Evolutionary conservation across 257 asterid species (phyloP), one percentile per base, ranked within the genome.

Genomic region (Pogostemon cablin): DNA sequence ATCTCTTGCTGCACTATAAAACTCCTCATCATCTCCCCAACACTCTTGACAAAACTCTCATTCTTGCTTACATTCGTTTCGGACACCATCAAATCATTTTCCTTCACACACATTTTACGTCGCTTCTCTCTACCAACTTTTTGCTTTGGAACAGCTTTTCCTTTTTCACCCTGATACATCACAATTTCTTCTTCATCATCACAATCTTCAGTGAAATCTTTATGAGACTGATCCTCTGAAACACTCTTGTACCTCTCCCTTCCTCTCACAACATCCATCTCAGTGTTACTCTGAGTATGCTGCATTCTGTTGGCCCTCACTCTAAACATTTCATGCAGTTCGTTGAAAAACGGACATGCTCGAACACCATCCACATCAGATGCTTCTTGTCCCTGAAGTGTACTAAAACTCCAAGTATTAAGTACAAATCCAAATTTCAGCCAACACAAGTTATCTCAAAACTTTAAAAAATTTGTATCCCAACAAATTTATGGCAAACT

Each of bases 1-100:
- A 11, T 76, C 80, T 82, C 82, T 56, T 91, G 97, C 81, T 89
- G 92, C 62, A 42, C 75, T 42, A 80, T 65, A 80, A 88, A 87
- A 40, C 44, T 77, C 65, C 38, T 65, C 72, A 91, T 73, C 70
- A 82, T 79, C 75, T 78, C 92, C 25, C 54, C 77, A 12, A 87
- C 37, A 12, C 65, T 46, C 41, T 69, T 59, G 42, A 80, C 43
- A 39, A 55, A 15, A 15, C 15, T 15, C 15, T 15, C 9, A n/a
- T 35, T 69, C 52, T 11, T 75, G 46, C 48, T 57, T 25, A 2
- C 42, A 32, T 53, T 66, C 39, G 74, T 56, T 62, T 12, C 67
- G 7, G 72, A 6, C 8, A 3, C 10, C 3, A 11, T 0, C 15
- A 35, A 4, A 32, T 15, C 6, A 43, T 65, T 72, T 9, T 67